Evolutionary conservation across 2,329 filamentous ascomycete genomes (phyloP).

Genomic region (Aureobasidium lini): DNA sequence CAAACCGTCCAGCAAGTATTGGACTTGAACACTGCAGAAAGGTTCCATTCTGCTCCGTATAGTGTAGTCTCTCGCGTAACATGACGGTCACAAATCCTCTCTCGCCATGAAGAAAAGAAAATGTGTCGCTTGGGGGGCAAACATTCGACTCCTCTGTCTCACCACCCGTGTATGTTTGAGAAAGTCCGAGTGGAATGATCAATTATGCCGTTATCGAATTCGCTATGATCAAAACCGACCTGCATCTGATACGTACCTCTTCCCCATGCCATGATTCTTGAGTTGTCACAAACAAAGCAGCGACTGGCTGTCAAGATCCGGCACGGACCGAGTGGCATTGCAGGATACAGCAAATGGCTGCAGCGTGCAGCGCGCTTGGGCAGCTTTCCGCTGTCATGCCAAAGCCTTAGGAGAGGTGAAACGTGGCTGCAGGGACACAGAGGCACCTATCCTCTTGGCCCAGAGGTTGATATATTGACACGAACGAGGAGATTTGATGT

Average conservation of each 20-base stretch:
- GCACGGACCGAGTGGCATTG: slow-evolving; percentile 13
- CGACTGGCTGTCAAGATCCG: slow-evolving; percentile 6
- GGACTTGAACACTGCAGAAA: neutral
- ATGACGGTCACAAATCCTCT: neutral
- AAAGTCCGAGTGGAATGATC: neutral
- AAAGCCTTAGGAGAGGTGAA: slow-evolving; percentile 12
- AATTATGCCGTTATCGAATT: neutral
- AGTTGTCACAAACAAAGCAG: slow-evolving; percentile 13
- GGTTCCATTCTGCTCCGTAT: neutral
- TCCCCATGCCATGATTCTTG: slow-evolving; percentile 10
- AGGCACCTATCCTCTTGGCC: slow-evolving; percentile 1
- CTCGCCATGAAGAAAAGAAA: neutral
- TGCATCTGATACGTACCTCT: slow-evolving; percentile 12
- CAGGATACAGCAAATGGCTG: slow-evolving; percentile 11
- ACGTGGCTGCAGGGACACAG: slow-evolving; percentile 13
- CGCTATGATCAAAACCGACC: neutral
- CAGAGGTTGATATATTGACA: neutral
- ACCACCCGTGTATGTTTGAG: neutral
- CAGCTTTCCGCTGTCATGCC: slow-evolving; percentile 11
- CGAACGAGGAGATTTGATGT: neutral
- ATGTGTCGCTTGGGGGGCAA: neutral
- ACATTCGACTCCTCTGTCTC: neutral
- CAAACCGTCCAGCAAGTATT: neutral
- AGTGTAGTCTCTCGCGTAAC: neutral
- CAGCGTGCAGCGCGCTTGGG: slow-evolving; percentile 10